These are phyloP conservation scores for Sphagnurus paluster DNA, from an alignment of 1,284 basidiomycete species.

Conservation along the genomic window DNA sequence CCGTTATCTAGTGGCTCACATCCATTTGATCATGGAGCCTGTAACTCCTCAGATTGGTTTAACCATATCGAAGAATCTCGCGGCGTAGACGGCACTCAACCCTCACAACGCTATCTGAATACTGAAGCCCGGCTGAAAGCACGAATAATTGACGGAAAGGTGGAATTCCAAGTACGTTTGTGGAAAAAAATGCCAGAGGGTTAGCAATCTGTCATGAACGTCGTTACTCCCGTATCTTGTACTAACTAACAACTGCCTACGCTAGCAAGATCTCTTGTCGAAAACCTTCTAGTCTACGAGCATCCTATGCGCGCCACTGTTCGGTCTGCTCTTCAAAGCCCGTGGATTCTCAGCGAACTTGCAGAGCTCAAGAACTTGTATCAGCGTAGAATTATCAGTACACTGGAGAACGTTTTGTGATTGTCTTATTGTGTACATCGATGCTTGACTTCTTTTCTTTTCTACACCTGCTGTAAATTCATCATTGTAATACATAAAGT, in stretches of 20 bases:
- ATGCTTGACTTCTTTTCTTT: conserved; percentile 7
- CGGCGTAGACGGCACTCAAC: conserved; percentile 30
- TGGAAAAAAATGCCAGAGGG: conserved; percentile 64
- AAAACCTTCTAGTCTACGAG: conserved; percentile 57
- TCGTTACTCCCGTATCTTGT: background rate
- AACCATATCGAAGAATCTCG: conserved; percentile 33
- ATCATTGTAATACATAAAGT: conserved; percentile 10
- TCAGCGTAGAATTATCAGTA: conserved; percentile 45
- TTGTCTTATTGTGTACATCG: conserved; percentile 6
- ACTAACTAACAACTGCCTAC: background rate
- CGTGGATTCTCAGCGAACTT: conserved; percentile 65
- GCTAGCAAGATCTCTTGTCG: conserved; percentile 57
- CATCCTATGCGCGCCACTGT: conserved; percentile 60
- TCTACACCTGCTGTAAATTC: conserved; percentile 4
- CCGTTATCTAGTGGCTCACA: conserved; percentile 53
- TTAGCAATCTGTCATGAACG: conserved; percentile 30
- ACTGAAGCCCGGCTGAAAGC: conserved; percentile 63
- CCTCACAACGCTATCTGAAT: conserved; percentile 48
- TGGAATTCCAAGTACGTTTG: conserved; percentile 51
- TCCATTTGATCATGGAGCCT: conserved; percentile 64
- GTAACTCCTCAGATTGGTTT: conserved; percentile 32
- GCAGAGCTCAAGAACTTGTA: conserved; percentile 61
- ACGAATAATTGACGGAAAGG: conserved; percentile 61
- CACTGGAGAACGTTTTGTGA: conserved; percentile 13
- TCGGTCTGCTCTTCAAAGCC: conserved; percentile 52